Evolutionary conservation across 2,329 filamentous ascomycete genomes (phyloP).

Genomic region (Raffaelea ambrosiae): DNA sequence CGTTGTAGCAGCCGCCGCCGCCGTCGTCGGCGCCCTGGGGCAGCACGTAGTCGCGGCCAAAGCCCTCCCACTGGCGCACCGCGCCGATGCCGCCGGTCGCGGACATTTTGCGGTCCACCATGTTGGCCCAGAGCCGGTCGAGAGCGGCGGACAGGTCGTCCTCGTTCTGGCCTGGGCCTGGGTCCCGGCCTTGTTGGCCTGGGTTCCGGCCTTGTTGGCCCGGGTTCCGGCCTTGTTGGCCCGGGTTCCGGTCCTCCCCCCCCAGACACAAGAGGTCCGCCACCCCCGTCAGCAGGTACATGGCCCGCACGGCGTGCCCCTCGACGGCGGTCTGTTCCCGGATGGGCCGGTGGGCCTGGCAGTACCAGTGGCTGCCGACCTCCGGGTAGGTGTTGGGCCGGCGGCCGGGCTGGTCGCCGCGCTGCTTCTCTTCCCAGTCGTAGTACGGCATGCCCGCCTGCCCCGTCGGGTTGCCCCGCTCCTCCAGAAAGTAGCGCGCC

Average conservation of each 20-base stretch:
- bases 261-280: conserved; percentile 43
- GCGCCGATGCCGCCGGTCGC: conserved; percentile 53
- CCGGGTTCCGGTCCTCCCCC: conserved; percentile 11
- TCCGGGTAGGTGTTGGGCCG: conserved; percentile 38
- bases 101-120: conserved; percentile 54
- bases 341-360: conserved; percentile 48
- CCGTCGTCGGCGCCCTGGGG: conserved; percentile 51
- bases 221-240: conserved; percentile 10
- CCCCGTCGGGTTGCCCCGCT: conserved; percentile 45
- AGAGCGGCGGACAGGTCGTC: conserved; percentile 28
- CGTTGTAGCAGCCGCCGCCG: conserved; percentile 53
- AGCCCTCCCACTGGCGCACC: conserved; percentile 51
- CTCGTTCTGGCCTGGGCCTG: conserved; percentile 13
- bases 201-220: too few relatives aligned
- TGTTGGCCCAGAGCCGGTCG: conserved; percentile 47
- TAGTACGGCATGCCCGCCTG: conserved; percentile 43
- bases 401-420: conserved; percentile 40
- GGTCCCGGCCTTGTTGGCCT: too few relatives aligned
- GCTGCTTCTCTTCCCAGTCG: conserved; percentile 37
- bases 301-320: conserved; percentile 50
- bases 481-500: conserved; percentile 47
- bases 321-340: conserved; percentile 44
- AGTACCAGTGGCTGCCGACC: conserved; percentile 35
- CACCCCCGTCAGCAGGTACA: conserved; percentile 51
- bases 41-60: conserved; percentile 48